Evolutionary conservation across 2,329 filamentous ascomycete genomes (phyloP).

Genomic region (Neofusicoccum sp.): DNA sequence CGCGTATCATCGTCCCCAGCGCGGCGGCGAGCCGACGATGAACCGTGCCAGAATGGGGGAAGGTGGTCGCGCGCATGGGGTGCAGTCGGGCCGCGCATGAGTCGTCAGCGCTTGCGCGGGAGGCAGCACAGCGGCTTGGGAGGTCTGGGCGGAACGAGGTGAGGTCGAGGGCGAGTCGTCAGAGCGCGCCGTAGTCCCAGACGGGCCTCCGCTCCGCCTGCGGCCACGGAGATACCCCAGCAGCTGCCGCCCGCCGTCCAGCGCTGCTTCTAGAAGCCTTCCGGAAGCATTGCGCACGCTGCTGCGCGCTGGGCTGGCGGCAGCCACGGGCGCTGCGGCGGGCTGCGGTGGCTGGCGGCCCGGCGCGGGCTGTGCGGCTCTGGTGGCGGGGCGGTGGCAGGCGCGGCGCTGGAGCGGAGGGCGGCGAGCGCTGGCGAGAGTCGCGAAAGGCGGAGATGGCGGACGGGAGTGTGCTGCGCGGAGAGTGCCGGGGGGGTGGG

Average conservation of each 20-base stretch:
- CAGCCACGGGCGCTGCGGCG: not conserved
- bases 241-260: not conserved
- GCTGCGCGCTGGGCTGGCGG: not conserved
- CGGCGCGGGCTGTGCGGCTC: not conserved
- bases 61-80: not conserved
- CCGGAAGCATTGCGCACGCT: not conserved
- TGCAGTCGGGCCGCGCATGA: slow-evolving; percentile 12
- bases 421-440: not conserved
- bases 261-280: not conserved
- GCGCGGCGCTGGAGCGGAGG: not conserved
- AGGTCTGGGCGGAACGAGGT: not conserved
- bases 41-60: slow-evolving; percentile 6
- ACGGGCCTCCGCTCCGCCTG: not conserved
- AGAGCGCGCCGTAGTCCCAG: not conserved
- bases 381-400: not conserved
- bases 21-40: not conserved
- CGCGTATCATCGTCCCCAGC: too few species aligned
- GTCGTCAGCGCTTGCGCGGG: not conserved
- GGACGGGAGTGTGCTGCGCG: not conserved
- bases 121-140: not conserved
- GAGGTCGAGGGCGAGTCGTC: not conserved
- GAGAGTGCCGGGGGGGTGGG: slow-evolving; percentile 8
- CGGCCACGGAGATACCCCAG: not conserved
- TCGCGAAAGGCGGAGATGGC: not conserved
- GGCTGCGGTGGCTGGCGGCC: not conserved